Evolutionary conservation across 305 asterid species (phyloP).

Genomic region (Fraxinus sp.): DNA sequence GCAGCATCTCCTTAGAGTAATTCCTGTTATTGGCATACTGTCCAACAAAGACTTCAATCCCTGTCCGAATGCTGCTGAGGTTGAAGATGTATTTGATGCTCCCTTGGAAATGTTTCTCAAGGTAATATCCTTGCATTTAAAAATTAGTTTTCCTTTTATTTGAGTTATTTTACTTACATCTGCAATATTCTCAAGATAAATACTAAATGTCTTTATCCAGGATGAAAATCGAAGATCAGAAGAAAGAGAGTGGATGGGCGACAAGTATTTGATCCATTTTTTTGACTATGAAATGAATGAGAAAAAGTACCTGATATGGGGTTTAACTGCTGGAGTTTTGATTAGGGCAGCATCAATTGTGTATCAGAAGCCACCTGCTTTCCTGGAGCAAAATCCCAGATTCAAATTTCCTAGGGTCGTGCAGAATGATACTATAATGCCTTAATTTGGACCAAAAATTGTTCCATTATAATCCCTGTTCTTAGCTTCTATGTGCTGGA

Average conservation of each 20-base stretch:
- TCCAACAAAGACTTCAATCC: conserved; percentile 65
- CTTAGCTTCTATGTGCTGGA: not conserved
- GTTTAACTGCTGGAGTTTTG: conserved; percentile 87
- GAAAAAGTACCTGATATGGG: conserved; percentile 77
- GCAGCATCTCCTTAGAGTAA: conserved; percentile 92
- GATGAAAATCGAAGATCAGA: conserved; percentile 75
- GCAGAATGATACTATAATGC: conserved; percentile 54
- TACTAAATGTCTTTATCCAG: conserved; percentile 34
- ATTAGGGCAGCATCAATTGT: conserved; percentile 89
- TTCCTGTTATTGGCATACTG: conserved; percentile 89
- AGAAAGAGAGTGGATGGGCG: conserved; percentile 81
- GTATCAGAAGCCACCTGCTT: conserved; percentile 76
- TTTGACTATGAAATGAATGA: conserved; percentile 59
- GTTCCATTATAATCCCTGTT: not conserved
- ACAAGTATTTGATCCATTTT: conserved; percentile 65
- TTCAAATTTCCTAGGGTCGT: conserved; percentile 58
- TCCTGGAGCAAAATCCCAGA: conserved; percentile 71
- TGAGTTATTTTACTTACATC: not conserved
- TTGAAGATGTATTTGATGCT: conserved; percentile 80
- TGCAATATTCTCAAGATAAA: conserved; percentile 30
- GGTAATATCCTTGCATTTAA: conserved; percentile 37
- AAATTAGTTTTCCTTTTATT: not conserved
- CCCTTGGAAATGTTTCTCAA: conserved; percentile 98
- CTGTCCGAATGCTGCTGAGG: conserved; percentile 72
- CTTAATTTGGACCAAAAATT: conserved; percentile 22